Conservation (phyloP, 345 rosid genomes). For the Euphorbia tirucalli region DNA sequence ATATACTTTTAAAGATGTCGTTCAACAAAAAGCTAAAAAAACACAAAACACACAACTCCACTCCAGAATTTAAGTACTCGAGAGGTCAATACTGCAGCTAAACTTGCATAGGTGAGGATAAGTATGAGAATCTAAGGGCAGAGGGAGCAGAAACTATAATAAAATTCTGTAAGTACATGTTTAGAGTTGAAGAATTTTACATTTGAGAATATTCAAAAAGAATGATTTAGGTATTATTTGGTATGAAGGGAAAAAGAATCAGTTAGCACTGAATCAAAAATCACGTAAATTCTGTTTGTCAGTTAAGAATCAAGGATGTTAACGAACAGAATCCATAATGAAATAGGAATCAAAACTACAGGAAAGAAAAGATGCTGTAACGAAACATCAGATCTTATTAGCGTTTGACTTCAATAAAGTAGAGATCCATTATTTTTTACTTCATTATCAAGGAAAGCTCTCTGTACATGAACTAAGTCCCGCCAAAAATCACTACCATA, state of each 20-base stretch:
- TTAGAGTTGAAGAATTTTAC: slow-evolving; percentile 32
- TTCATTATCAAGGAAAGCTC: slow-evolving; percentile 23
- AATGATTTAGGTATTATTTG: slow-evolving; percentile 27
- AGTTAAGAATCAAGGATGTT: slow-evolving; percentile 24
- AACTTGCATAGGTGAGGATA: slow-evolving; percentile 22
- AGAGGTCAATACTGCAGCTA: slow-evolving; percentile 52
- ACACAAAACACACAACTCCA: slow-evolving; percentile 24
- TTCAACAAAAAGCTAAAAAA: slow-evolving; percentile 15
- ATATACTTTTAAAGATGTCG: not conserved
- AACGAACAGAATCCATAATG: slow-evolving; percentile 35
- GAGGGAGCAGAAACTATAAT: slow-evolving; percentile 23
- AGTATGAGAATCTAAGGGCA: slow-evolving; percentile 26
- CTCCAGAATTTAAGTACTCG: slow-evolving; percentile 36
- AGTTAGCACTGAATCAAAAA: slow-evolving; percentile 32
- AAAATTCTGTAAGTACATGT: slow-evolving; percentile 17
- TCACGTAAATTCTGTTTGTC: slow-evolving; percentile 28
- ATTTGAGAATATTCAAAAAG: slow-evolving; percentile 37
- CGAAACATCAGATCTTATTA: slow-evolving; percentile 35
- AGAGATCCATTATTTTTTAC: slow-evolving; percentile 32
- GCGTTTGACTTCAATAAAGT: slow-evolving; percentile 28
- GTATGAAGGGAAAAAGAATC: slow-evolving; percentile 39
- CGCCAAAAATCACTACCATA: too few species aligned
- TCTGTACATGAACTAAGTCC: slow-evolving; percentile 27
- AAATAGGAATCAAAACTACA: slow-evolving; percentile 25
- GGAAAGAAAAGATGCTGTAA: too few species aligned